Conservation (phyloP, 371 early-diverging fungal genomes). For the Mitosporidium daphniae region DNA sequence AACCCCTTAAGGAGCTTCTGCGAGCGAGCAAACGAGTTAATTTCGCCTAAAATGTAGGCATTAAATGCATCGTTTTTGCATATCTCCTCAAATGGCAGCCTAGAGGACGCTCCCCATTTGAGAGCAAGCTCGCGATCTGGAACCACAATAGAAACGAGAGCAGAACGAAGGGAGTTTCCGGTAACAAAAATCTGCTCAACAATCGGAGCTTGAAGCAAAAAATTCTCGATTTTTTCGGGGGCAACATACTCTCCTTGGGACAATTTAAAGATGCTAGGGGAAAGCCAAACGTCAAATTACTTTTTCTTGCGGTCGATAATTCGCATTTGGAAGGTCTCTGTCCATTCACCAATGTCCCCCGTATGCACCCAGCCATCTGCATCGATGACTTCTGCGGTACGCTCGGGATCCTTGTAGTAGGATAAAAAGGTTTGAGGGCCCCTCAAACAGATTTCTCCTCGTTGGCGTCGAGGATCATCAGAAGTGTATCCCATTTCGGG, state of each 20-base stretch:
- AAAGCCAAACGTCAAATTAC: no score
- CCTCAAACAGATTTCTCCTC: conserved; percentile 56
- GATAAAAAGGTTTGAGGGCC: conserved; percentile 36
- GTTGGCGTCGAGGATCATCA: conserved; percentile 30
- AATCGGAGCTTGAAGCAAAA: conserved; percentile 20
- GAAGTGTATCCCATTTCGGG: conserved; percentile 49
- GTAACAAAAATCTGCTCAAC: conserved; percentile 40
- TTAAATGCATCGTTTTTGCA: no score
- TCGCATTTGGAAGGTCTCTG: conserved; percentile 17
- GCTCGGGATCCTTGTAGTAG: conserved; percentile 37
- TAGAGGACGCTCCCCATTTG: conserved; percentile 1
- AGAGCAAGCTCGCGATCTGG: conserved; percentile 12
- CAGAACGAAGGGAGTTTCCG: conserved; percentile 37
- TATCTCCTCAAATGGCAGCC: no score
- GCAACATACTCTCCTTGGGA: conserved; percentile 90
- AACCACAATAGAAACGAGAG: conserved; percentile 39
- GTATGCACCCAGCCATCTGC: conserved; percentile 65
- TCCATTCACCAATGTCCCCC: conserved; percentile 51
- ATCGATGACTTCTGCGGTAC: conserved; percentile 34
- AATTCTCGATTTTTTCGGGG: conserved; percentile 74
- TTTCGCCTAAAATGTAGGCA: no score
- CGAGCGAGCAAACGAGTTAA: conserved; percentile 32
- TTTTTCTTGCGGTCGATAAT: conserved; percentile 86
- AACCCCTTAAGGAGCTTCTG: conserved; percentile 43
- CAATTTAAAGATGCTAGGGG: no score